These are phyloP conservation scores for Aspergillus amoenus DNA, from an alignment of 2,329 filamentous ascomycete species.

Conservation along the genomic window DNA sequence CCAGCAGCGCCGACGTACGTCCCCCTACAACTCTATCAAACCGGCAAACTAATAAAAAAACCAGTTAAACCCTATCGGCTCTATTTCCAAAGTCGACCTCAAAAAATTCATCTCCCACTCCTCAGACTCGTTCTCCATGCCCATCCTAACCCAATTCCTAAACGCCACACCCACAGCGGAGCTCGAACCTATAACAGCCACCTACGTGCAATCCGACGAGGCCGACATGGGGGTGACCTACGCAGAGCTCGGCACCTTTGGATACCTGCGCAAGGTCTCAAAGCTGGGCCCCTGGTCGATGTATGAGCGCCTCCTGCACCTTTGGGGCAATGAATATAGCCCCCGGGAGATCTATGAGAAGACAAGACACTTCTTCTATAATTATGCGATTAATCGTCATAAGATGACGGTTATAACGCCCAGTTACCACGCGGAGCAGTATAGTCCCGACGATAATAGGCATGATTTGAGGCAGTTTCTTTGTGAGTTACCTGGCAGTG, in stretches of 20 bases:
- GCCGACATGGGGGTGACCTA: slow-evolving; percentile 57
- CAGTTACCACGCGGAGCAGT: slow-evolving; percentile 53
- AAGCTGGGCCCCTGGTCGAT: slow-evolving; percentile 57
- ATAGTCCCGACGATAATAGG: slow-evolving; percentile 58
- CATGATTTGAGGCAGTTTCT: slow-evolving; percentile 59
- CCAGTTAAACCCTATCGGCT: slow-evolving; percentile 42
- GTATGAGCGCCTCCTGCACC: slow-evolving; percentile 53
- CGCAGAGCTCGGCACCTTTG: slow-evolving; percentile 54
- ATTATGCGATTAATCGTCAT: slow-evolving; percentile 64
- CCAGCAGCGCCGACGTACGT: slow-evolving; percentile 55
- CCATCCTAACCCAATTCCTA: slow-evolving; percentile 66
- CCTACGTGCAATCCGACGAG: slow-evolving; percentile 61
- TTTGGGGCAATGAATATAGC: slow-evolving; percentile 45
- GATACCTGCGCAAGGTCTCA: slow-evolving; percentile 54
- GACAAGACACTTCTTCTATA: slow-evolving; percentile 43
- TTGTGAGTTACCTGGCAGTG: slow-evolving; percentile 31
- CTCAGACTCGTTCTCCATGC: slow-evolving; percentile 58
- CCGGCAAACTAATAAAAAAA: slow-evolving; percentile 1
- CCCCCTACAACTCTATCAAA: neutral
- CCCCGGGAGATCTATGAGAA: slow-evolving; percentile 50
- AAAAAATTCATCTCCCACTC: slow-evolving; percentile 72
- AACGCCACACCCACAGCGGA: slow-evolving; percentile 63
- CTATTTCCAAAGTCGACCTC: slow-evolving; percentile 65
- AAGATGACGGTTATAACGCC: slow-evolving; percentile 64
- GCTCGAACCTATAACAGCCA: slow-evolving; percentile 64